Evolutionary conservation across 805 yeast genomes (phyloP), one percentile per base, ranked within the genome.

Genomic region (Kluyveromyces nonfermentans): DNA sequence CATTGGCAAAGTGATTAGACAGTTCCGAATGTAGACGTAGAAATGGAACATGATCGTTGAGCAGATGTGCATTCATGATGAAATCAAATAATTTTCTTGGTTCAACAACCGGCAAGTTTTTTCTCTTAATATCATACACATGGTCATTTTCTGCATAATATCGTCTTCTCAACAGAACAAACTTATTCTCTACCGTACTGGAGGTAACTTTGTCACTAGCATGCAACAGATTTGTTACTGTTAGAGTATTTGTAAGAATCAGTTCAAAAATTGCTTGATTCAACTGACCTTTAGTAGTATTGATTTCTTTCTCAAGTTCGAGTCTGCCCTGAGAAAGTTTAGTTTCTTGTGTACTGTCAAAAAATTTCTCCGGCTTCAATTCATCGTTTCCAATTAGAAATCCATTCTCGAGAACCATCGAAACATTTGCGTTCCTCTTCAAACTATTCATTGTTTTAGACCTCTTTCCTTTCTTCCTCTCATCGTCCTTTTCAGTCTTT

Each of bases 1-100:
- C 48, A 41, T 62, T 63, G 7, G 61, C 52, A 37, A 53, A 57
- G 19, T 46, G 45, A 22, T 50, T 46, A 9, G 42, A 43, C 15
- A 63, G 30, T 10, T 46, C 40, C 9, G 43, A 43, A 37, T 53
- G 51, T 6, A 60, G 39, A 12, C 42, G 42, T 18, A 48, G 48
- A 21, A 39, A 45, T 6, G 46, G 42, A 33, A 50, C 44, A 46
- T 62, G 66, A 15, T 48, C 45, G 46, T 63, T 62, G 46, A 62
- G 47, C n/a, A 63, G 34, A 44, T 63, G 68, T 3, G 57, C 53
- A 10, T 54, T 50, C 49, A 62, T 52, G 6, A 62, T 48, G 35
- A 59, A 43, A 38, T 62, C 60, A 33, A 47, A 56, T 16, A 59
- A 45, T 36, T 40, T 40, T 6, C 56, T 48, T 1, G 68, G 68